Base-by-base conservation (phyloP, 176 grass and related monocot genomes). In the Chrysopogon serrulatus region DNA sequence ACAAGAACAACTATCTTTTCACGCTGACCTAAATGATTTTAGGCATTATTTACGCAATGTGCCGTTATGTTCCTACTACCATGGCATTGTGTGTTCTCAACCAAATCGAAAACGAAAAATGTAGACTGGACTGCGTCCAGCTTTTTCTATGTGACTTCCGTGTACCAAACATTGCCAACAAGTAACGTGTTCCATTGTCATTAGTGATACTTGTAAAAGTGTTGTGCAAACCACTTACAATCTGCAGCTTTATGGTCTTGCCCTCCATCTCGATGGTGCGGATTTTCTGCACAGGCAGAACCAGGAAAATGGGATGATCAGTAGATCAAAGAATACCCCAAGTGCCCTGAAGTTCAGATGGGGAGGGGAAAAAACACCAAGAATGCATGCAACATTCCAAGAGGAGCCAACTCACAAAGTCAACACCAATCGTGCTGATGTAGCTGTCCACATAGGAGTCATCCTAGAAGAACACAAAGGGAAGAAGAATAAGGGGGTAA, bases 351-450 rank as follows among this genome's bases (percentile, higher is more conserved):
- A 59, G 48, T 19, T 19, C 47, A 21, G 48, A 2, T 21, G 49
- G 71, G 44, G 18, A 42, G 71, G 44, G 18, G 21, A 30, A 62
- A 21, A 62, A 61, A 49, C 47, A 56, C 37, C 27, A 65, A 41
- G 44, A 68, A 54, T 49, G 66, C 73, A 32, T 64, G 26, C 61
- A 27, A 10, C 31, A 51, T 27, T 35, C 45, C 43, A 27, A 40
- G 42, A 60, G 28, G 34, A 41, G 31, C 32, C 19, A 34, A 75
- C 92, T 92, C 57, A 92, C 90, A 18, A 94, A 94, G 86, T 94
- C 92, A 71, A 94, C 92, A 18, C 90, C 90, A 13, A 94, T 94
- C 51, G 90, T 94, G 90, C 87, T 94, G 26, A 94, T 90, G 82
- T 94, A 94, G 82, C 87, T 92, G 77, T 94, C 92, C 43, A 88